Conservation (phyloP, 257 asterid genomes). For the Petunia secreta region DNA sequence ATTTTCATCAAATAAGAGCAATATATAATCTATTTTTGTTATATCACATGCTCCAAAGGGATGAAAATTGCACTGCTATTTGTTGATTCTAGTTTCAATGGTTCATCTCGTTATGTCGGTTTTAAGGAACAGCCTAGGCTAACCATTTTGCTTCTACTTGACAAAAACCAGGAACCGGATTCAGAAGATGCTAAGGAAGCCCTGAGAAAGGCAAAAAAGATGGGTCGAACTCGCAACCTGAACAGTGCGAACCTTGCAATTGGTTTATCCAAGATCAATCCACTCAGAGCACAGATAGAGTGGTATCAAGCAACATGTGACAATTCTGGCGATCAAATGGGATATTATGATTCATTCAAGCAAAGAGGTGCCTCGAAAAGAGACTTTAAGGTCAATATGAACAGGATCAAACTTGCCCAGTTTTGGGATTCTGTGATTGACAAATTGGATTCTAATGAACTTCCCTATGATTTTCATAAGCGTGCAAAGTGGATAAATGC, state of each 20-base stretch:
- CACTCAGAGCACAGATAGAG: constrained; percentile 77
- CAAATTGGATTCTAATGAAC: constrained; percentile 70
- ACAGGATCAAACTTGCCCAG: constrained; percentile 52
- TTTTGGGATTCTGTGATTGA: constrained; percentile 72
- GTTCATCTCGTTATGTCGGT: neutral
- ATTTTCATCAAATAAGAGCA: neutral
- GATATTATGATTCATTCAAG: constrained; percentile 87
- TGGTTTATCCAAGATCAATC: constrained; percentile 55
- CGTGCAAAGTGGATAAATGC: constrained; percentile 68
- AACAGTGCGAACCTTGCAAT: constrained; percentile 77
- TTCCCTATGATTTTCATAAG: constrained; percentile 77
- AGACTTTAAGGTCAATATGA: constrained; percentile 57
- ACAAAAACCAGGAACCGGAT: constrained; percentile 47
- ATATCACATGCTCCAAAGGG: constrained; percentile 12
- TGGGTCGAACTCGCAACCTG: constrained; percentile 67
- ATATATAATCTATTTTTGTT: neutral
- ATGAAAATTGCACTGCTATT: neutral
- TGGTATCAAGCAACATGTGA: constrained; percentile 81
- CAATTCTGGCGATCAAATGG: constrained; percentile 64
- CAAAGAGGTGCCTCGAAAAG: constrained; percentile 58
- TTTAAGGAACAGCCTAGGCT: constrained; percentile 19
- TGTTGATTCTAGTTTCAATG: neutral
- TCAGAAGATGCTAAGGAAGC: constrained; percentile 59
- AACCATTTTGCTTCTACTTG: constrained; percentile 26
- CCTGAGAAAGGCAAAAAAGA: constrained; percentile 59